Evolutionary conservation across 768 basidiomycete genomes (phyloP).

Genomic region (Vishniacozyma victoriae): DNA sequence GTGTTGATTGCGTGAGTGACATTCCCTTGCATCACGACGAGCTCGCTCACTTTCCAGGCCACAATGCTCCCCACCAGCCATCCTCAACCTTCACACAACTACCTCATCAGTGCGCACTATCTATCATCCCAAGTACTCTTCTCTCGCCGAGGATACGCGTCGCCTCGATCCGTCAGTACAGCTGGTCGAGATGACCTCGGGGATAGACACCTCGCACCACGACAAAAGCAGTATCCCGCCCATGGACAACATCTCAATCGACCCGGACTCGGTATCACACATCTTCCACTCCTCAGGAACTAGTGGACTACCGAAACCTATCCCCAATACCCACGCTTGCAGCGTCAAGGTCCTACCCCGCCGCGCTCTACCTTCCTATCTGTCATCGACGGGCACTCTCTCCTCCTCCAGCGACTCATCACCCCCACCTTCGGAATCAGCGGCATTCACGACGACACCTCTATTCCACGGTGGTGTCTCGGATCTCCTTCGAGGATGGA

Average conservation of each 20-base stretch:
- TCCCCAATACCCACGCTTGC: constrained; percentile 47
- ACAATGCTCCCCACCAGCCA: constrained; percentile 50
- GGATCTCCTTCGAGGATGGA: constrained; percentile 52
- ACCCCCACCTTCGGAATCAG: constrained; percentile 44
- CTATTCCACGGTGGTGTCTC: constrained; percentile 51
- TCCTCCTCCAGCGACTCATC: neutral
- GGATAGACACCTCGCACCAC: neutral
- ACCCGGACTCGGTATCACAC: constrained; percentile 29
- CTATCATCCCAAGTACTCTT: constrained; percentile 48
- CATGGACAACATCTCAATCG: too few relatives aligned
- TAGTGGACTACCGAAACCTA: constrained; percentile 53
- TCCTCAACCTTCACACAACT: constrained; percentile 50
- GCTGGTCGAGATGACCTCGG: too few relatives aligned
- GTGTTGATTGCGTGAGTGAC: constrained; percentile 38
- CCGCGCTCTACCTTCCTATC: constrained; percentile 22
- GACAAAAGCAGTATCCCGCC: constrained; percentile 1
- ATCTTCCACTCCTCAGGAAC: constrained; percentile 52
- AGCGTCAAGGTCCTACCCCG: constrained; percentile 39
- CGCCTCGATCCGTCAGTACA: constrained; percentile 7
- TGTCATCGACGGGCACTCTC: constrained; percentile 36
- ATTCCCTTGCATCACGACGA: neutral
- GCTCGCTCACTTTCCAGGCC: constrained; percentile 13
- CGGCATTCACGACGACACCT: constrained; percentile 52
- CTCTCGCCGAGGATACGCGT: constrained; percentile 45
- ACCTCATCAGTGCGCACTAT: constrained; percentile 49